Evolutionary conservation across 257 asterid species (phyloP), one percentile per base, ranked within the genome.

Genomic region (Solanum ossicruentum): DNA sequence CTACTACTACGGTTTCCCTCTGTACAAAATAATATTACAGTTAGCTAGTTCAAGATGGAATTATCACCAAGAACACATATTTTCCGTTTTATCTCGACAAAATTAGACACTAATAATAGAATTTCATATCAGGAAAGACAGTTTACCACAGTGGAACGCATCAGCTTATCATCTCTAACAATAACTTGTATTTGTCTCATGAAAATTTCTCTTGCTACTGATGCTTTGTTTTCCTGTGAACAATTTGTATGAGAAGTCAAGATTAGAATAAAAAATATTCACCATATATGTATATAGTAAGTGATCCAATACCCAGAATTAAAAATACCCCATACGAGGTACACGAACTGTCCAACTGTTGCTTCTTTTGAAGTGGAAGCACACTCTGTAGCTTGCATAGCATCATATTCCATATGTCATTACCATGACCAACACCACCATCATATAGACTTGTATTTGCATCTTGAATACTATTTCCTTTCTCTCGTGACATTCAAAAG

Each of bases 281-380:
- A 15, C 69, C 2, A 49, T 26, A 18, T 13, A 52, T 77, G 51
- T 26, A 8, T n/a, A 36, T 78, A 39, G 39, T 21, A 13, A 17
- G 28, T 61, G 28, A 26, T 75, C 21, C 56, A 58, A n/a, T 47
- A 18, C 58, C 51, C 9, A 5, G 5, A 4, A 54, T 18, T 23
- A 79, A 36, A 80, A 32, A 45, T 84, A 92, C 98, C 94, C 87
- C 90, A 28, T 77, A 91, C 80, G 88, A 88, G 18, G 87, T 58
- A 85, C 85, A 88, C 57, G 90, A 72, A n/a, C 85, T 83, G 86
- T 56, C 88, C 91, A 93, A 70, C 80, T 91, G 90, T 21, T 63
- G 84, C 84, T 87, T 83, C 84, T 87, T 91, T n/a, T 92, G 87
- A 49, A 61, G 85, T 60, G 97, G 95, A 85, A 93, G 94, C 75